Evolutionary conservation across 148 eudicot genomes (phyloP).

Genomic region (Selenicereus undatus): DNA sequence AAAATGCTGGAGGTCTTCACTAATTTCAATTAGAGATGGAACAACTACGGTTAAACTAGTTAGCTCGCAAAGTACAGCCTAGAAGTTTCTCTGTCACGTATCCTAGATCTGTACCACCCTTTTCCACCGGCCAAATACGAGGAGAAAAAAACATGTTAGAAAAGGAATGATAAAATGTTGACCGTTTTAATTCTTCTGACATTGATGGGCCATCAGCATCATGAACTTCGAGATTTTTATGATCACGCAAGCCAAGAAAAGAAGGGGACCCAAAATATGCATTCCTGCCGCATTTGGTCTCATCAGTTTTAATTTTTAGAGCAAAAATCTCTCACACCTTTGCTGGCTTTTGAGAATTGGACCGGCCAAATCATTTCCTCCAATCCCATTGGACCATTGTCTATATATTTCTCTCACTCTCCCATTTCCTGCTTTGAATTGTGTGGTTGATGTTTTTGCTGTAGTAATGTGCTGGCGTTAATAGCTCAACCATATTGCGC

Average conservation of each 20-base stretch:
- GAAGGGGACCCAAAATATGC: background rate
- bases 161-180: constrained; percentile 1
- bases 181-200: background rate
- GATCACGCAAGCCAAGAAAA: background rate
- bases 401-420: background rate
- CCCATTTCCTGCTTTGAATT: background rate
- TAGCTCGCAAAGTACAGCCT: background rate
- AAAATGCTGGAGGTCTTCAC: too few relatives aligned
- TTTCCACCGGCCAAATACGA: background rate
- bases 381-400: background rate
- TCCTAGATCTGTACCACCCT: background rate
- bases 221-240: background rate
- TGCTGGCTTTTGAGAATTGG: background rate
- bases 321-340: background rate
- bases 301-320: background rate
- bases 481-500: background rate
- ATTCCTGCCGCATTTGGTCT: background rate
- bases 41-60: too few relatives aligned
- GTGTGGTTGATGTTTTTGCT: background rate
- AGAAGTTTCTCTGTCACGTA: background rate
- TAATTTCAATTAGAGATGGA: too few relatives aligned
- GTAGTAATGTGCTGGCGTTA: background rate
- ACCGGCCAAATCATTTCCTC: constrained; percentile 1
- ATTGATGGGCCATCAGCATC: background rate
- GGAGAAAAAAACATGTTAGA: background rate